Base-by-base conservation (phyloP, 129 eudicot species). In the Tagetes patula region DNA sequence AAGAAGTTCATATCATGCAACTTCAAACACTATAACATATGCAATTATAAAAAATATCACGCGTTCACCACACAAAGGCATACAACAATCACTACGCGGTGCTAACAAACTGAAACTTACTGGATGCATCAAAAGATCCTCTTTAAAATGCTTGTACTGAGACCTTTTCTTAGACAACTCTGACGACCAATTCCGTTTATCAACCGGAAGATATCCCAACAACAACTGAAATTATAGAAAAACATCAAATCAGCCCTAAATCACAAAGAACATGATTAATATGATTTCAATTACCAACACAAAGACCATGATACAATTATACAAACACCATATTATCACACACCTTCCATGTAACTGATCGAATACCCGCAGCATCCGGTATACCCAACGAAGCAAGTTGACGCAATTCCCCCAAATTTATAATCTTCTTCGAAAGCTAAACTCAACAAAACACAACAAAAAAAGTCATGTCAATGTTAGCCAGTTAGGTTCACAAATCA, bases 341-440 rank as follows among this genome's bases (percentile, higher is more conserved):
- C n/a, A 94, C 99, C 97, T 95, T 95, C 97, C 99, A 95, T 27
- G 89, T 93, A 1, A 87, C 81, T 8, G 96, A 81, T 42, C 97
- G 91, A 65, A 95, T 82, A 54, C 94, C 91, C 60, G 94, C 84
- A 71, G 86, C 88, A 79, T 95, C 99, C 13, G 99, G 97, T 53
- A 88, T 82, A 58, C 99, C 96, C 77, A 85, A 82, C 1, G 94
- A 86, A 4, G 95, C 89, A 20, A 95, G 85, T 69, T 88, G 87
- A 79, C 97, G 85, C 56, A 95, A 47, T 78, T 95, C 99, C 74
- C 85, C 85, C 80, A 91, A 82, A 70, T 86, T 88, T 75, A 95
- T 74, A 55, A 88, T 82, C 91, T 91, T 90, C 86, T 88, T 88
- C 7, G 99, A 88, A 40, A 95, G 73, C 99, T 93, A 60, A 56